Evolutionary conservation across 192 early-diverging fungal genomes (phyloP).

Genomic region (Coemansia sp.): DNA sequence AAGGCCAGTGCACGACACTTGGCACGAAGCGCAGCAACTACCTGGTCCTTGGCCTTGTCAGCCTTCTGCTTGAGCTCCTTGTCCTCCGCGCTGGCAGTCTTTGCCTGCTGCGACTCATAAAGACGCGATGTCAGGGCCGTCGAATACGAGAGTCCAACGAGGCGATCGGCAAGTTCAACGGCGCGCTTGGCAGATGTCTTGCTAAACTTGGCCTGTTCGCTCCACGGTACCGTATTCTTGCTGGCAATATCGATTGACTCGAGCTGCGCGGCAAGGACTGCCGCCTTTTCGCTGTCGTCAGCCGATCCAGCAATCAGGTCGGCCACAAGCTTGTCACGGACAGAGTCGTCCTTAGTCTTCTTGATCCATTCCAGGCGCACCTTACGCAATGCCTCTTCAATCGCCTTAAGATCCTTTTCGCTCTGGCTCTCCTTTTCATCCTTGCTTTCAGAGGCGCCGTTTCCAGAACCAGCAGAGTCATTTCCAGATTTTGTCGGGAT

Average conservation of each 20-base stretch:
- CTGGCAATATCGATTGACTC: slow-evolving; percentile 48
- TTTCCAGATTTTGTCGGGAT: neutral
- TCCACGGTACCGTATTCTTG: slow-evolving; percentile 53
- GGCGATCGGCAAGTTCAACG: slow-evolving; percentile 53
- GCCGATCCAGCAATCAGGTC: slow-evolving; percentile 58
- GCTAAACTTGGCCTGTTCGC: slow-evolving; percentile 28
- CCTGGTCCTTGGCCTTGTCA: slow-evolving; percentile 66
- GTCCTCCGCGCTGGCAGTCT: slow-evolving; percentile 53
- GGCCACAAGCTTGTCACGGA: slow-evolving; percentile 62
- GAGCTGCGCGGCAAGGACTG: slow-evolving; percentile 50
- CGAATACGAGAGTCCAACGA: slow-evolving; percentile 59
- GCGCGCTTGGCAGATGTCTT: slow-evolving; percentile 10
- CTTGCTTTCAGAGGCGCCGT: slow-evolving; percentile 50
- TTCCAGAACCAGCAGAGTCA: slow-evolving; percentile 44
- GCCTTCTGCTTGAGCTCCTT: slow-evolving; percentile 66
- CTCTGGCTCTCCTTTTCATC: slow-evolving; percentile 32
- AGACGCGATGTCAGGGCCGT: slow-evolving; percentile 56
- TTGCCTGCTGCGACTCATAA: slow-evolving; percentile 41
- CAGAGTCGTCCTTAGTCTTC: slow-evolving; percentile 65
- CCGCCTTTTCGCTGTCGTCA: slow-evolving; percentile 56
- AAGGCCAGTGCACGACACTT: slow-evolving; percentile 56
- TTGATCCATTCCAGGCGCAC: slow-evolving; percentile 76
- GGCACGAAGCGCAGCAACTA: slow-evolving; percentile 59
- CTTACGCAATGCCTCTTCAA: slow-evolving; percentile 74
- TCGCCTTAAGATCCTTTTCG: slow-evolving; percentile 53